Conservation (phyloP, 2,329 filamentous ascomycete genomes). For the Aaosphaeria arxii region DNA sequence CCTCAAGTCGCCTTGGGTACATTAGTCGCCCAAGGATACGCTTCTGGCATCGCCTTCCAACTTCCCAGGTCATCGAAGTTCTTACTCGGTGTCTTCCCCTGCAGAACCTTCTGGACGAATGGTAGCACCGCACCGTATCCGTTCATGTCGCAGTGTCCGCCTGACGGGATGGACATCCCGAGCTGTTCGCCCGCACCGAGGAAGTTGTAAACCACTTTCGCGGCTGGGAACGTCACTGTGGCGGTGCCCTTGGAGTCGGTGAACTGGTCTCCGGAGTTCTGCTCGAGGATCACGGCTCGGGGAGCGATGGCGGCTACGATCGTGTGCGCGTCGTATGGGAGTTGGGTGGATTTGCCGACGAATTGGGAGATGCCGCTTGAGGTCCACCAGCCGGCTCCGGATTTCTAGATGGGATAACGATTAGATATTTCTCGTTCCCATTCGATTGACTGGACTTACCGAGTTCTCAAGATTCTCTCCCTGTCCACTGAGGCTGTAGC, state of each 20-base stretch:
- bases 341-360: constrained; percentile 24
- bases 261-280: constrained; percentile 43
- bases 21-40: constrained; percentile 45
- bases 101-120: constrained; percentile 49
- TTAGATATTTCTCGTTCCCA: not conserved
- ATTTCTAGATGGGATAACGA: constrained; percentile 22
- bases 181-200: constrained; percentile 33
- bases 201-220: constrained; percentile 33
- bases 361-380: constrained; percentile 32
- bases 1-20: constrained; percentile 6
- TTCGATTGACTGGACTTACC: too few species aligned
- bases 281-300: constrained; percentile 31
- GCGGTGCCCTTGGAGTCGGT: constrained; percentile 50
- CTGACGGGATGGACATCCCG: constrained; percentile 46
- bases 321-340: constrained; percentile 36
- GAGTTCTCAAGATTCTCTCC: constrained; percentile 42
- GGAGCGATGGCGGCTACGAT: constrained; percentile 35
- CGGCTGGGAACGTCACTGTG: constrained; percentile 29
- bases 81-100: constrained; percentile 45
- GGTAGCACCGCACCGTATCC: constrained; percentile 49
- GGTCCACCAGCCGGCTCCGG: constrained; percentile 35
- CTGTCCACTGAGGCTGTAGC: constrained; percentile 44
- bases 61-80: constrained; percentile 46
- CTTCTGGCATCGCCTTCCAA: constrained; percentile 45
- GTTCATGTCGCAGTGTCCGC: constrained; percentile 50